Evolutionary conservation across 768 basidiomycete genomes (phyloP).

Genomic region (Lactarius evosmus): DNA sequence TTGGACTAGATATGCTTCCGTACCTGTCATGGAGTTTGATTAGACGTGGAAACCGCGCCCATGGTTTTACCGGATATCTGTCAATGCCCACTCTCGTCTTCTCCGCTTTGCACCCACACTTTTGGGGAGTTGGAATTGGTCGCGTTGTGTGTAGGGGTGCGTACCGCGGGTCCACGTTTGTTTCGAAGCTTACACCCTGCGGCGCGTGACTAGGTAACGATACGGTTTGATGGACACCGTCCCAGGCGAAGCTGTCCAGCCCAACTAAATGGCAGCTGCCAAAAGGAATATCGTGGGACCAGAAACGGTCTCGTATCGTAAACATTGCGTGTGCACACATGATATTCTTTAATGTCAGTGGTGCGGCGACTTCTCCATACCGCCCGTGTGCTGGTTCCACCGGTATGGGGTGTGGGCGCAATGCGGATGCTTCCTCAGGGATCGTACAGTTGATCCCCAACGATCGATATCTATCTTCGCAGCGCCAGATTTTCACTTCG

Average conservation of each 20-base stretch:
- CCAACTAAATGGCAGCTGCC: background rate
- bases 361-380: background rate
- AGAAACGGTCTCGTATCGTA: background rate
- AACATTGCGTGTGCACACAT: background rate
- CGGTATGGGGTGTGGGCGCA: background rate
- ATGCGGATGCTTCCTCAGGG: background rate
- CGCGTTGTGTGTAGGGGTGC: background rate
- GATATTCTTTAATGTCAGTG: background rate
- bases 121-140: background rate
- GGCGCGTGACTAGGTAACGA: background rate
- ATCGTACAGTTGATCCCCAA: background rate
- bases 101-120: background rate
- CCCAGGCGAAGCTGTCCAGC: background rate
- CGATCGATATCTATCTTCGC: background rate
- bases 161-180: background rate
- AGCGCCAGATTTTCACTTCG: background rate
- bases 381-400: background rate
- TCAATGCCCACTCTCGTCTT: background rate
- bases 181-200: background rate
- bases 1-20: background rate
- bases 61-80: background rate
- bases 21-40: constrained; percentile 1
- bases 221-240: background rate
- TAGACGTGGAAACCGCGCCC: background rate
- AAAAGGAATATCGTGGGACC: background rate